These are phyloP conservation scores for Lentinula sp. DNA, from an alignment of 768 basidiomycete species.

Conservation along the genomic window DNA sequence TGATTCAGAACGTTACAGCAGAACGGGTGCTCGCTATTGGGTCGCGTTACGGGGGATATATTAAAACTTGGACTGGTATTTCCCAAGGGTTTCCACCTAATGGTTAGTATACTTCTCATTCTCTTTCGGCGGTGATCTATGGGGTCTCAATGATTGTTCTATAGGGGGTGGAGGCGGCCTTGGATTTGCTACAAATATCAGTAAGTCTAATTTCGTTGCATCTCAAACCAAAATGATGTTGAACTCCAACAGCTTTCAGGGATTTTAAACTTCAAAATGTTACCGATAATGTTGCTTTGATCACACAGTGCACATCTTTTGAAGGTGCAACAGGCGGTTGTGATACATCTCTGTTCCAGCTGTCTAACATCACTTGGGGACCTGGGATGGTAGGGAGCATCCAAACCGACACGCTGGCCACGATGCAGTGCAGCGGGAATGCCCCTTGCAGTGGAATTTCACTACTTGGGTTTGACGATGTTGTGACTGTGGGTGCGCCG, in stretches of 20 bases:
- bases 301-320: constrained; percentile 26
- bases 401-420: constrained; percentile 16
- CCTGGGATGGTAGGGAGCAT: constrained; percentile 17
- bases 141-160: neutral
- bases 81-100: constrained; percentile 22
- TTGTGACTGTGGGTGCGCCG: constrained; percentile 11
- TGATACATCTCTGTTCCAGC: constrained; percentile 26
- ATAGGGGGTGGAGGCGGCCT: constrained; percentile 26
- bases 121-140: neutral
- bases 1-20: constrained; percentile 27
- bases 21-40: constrained; percentile 18
- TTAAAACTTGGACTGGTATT: constrained; percentile 28
- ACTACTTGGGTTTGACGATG: constrained; percentile 15
- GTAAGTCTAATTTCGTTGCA: constrained; percentile 5
- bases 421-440: constrained; percentile 25
- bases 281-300: constrained; percentile 14
- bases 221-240: neutral
- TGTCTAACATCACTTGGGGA: constrained; percentile 26
- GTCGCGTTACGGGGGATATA: constrained; percentile 21
- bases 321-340: constrained; percentile 25
- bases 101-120: constrained; percentile 11
- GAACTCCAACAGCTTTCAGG: constrained; percentile 15
- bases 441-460: constrained; percentile 21
- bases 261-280: constrained; percentile 18
- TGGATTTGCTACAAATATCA: constrained; percentile 23